Evolutionary conservation across 495 filamentous ascomycete species (phyloP).

Genomic region (Friedmanniomyces simplex): DNA sequence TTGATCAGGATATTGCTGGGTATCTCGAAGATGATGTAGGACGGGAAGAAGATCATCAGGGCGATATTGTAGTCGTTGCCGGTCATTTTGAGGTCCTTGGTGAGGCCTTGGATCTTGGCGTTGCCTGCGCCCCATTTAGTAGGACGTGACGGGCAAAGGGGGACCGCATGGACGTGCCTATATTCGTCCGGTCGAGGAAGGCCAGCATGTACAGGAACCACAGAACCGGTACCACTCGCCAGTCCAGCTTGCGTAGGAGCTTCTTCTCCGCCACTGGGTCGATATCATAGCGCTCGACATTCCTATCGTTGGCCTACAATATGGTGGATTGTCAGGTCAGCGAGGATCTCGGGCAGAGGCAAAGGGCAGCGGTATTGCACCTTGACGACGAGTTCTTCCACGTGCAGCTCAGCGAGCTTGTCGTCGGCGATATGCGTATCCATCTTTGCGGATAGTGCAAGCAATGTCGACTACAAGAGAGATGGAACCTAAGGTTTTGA

Average conservation of each 20-base stretch:
- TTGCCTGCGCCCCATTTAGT: constrained; percentile 36
- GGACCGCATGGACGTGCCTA: constrained; percentile 20
- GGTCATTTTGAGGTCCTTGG: constrained; percentile 45
- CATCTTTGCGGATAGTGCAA: neutral
- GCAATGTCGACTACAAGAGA: no score
- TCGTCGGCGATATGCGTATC: constrained; percentile 18
- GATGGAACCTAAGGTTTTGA: no score
- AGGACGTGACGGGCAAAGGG: neutral
- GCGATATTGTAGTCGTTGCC: constrained; percentile 52
- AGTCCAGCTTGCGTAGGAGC: constrained; percentile 25
- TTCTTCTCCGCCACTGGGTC: constrained; percentile 26
- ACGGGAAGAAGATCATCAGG: constrained; percentile 55
- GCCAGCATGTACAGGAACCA: constrained; percentile 37
- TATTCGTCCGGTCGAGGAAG: constrained; percentile 47
- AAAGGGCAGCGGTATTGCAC: neutral
- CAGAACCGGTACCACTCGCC: constrained; percentile 31
- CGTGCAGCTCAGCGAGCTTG: constrained; percentile 17
- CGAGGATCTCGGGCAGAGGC: neutral
- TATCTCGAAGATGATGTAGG: constrained; percentile 56
- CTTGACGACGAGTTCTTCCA: constrained; percentile 15
- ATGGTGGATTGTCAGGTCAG: neutral
- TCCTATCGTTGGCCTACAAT: constrained; percentile 10
- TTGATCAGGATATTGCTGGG: constrained; percentile 58
- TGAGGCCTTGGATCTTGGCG: constrained; percentile 50
- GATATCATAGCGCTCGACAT: constrained; percentile 12